Evolutionary conservation across 2,329 filamentous ascomycete species (phyloP).

Genomic region (Fusarium sp.): DNA sequence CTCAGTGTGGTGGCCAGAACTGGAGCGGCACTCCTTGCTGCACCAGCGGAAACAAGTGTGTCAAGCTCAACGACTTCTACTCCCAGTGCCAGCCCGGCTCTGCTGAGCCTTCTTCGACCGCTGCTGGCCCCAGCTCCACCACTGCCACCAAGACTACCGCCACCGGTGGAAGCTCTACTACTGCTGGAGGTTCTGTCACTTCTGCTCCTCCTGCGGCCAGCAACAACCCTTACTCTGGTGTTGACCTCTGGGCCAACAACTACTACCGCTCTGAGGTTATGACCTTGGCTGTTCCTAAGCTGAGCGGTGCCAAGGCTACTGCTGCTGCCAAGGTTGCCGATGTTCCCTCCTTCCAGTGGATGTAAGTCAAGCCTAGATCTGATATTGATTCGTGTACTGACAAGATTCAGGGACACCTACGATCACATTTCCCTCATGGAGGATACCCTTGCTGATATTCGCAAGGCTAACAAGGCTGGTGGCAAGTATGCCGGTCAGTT

Average conservation of each 20-base stretch:
- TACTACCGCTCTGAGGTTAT: slow-evolving; percentile 68
- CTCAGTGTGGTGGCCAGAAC: slow-evolving; percentile 60
- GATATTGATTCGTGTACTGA: background rate
- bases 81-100: slow-evolving; percentile 39
- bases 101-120: slow-evolving; percentile 23
- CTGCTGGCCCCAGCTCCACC: slow-evolving; percentile 28
- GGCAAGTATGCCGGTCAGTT: slow-evolving; percentile 60
- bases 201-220: slow-evolving; percentile 46
- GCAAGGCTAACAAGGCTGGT: slow-evolving; percentile 52
- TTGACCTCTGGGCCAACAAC: slow-evolving; percentile 64
- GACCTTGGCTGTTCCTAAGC: slow-evolving; percentile 69
- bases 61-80: slow-evolving; percentile 44
- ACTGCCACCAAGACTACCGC: slow-evolving; percentile 15
- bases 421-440: slow-evolving; percentile 61
- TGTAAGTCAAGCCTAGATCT: slow-evolving; percentile 49
- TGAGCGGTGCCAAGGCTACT: slow-evolving; percentile 66
- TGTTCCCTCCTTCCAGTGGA: slow-evolving; percentile 65
- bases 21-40: slow-evolving; percentile 61
- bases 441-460: slow-evolving; percentile 59
- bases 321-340: slow-evolving; percentile 64
- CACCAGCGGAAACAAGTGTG: slow-evolving; percentile 38
- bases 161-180: slow-evolving; percentile 15
- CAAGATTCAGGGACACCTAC: slow-evolving; percentile 58
- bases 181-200: slow-evolving; percentile 34
- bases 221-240: slow-evolving; percentile 67